Conservation (phyloP, 805 yeast genomes). For the Candida nanaspora region DNA sequence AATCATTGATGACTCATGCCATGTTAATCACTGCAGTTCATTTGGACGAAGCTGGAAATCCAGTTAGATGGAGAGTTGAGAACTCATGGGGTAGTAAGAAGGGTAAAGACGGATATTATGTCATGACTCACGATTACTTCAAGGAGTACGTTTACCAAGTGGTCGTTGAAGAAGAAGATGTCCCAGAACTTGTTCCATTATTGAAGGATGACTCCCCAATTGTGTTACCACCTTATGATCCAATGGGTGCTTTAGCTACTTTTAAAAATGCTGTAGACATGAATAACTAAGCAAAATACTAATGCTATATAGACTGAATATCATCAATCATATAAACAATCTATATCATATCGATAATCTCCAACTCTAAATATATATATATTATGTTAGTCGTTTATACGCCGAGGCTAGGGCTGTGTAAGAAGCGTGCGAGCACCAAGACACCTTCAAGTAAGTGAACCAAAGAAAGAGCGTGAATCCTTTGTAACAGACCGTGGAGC, state of each 20-base stretch:
- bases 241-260: constrained; percentile 67
- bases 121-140: constrained; percentile 69
- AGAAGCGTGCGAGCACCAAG: too few species aligned
- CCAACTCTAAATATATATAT: too few species aligned
- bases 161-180: constrained; percentile 49
- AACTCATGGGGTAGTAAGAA: constrained; percentile 71
- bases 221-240: constrained; percentile 70
- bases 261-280: constrained; percentile 2
- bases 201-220: constrained; percentile 39
- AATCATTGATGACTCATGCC: constrained; percentile 84
- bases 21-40: constrained; percentile 82
- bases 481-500: too few species aligned
- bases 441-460: too few species aligned
- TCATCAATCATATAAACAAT: too few species aligned
- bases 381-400: too few species aligned
- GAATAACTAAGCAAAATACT: too few species aligned
- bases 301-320: too few species aligned
- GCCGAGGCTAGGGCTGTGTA: too few species aligned
- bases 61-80: constrained; percentile 66
- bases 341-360: too few species aligned
- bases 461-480: too few species aligned
- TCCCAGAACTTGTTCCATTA: constrained; percentile 31
- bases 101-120: constrained; percentile 61
- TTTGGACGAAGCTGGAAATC: constrained; percentile 53
- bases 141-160: constrained; percentile 71